phyloP scores from a whole-genome alignment of 2,329 filamentous ascomycete species.

The Botrytis hyacinthi region DNA sequence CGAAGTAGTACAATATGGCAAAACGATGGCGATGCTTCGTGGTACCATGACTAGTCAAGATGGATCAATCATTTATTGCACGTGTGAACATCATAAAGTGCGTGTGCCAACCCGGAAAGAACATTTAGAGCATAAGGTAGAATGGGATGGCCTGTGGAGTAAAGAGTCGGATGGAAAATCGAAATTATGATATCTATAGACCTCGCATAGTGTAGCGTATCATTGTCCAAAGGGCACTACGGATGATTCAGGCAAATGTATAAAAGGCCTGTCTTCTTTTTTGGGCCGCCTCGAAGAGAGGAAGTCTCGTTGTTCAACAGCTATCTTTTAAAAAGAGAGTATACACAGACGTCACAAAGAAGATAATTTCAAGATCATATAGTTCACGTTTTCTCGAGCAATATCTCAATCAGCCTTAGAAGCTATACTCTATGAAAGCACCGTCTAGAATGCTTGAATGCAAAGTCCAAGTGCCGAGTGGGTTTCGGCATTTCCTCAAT shows the following conservation, averaged over 20 bases:
- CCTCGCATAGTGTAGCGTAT: too few relatives aligned
- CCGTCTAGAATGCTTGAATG: background rate
- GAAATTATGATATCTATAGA: conserved; percentile 38
- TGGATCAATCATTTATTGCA: conserved; percentile 48
- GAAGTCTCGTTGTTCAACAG: background rate
- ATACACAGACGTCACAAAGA: background rate
- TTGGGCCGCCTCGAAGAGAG: background rate
- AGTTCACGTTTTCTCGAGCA: background rate
- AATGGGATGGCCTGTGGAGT: conserved; percentile 42
- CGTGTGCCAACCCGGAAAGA: conserved; percentile 43
- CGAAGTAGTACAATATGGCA: conserved; percentile 47
- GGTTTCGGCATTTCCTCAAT: background rate
- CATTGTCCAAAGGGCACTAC: background rate
- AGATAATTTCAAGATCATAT: background rate
- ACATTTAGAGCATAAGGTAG: conserved; percentile 42
- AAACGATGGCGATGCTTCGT: conserved; percentile 51
- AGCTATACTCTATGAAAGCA: background rate
- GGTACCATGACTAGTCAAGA: conserved; percentile 50
- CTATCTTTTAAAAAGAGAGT: background rate
- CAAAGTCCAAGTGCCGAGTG: background rate
- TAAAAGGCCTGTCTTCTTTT: background rate
- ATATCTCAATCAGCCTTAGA: background rate
- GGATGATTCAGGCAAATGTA: too few relatives aligned
- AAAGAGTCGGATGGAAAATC: conserved; percentile 17
- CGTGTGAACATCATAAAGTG: conserved; percentile 54